Base-by-base conservation (phyloP, 306 rosid genomes). In the Chamaecrista fasciculata region DNA sequence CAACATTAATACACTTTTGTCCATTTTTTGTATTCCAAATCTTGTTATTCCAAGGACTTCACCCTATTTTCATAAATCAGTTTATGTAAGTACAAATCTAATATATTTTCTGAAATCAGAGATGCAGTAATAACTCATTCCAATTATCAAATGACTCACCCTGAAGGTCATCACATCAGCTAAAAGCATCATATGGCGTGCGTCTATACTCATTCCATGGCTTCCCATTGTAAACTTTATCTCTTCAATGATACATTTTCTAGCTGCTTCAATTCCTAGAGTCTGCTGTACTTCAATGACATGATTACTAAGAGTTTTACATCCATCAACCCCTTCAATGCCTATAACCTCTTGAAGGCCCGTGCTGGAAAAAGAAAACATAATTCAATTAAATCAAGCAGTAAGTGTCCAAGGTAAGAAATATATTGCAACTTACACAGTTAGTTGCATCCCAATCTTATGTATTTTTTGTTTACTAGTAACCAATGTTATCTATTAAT, bases 201-300 rank as follows among this genome's bases (percentile, higher is more conserved):
- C 73, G 62, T 93, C 98, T 73, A 93, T 90, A 82, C 84, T 86
- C 97, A 93, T 88, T 64, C 89, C 90, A 29, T 91, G 94, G 24
- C 81, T 79, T 78, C 76, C 83, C 97, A 93, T 93, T 0, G 90
- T 86, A 44, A 70, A 73, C 44, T 90, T 85, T 44, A 93, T 93
- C 86, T 90, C 96, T 4, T 85, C 85, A 63, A 88, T 91, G 72
- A 90, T 93, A 33, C 91, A 71, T 47, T 71, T 76, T 79, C 98
- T 93, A 31, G 98, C 94, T 66, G 96, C 98, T 85, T 93, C 98
- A 72, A 93, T 90, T 74, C 98, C 98, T 37, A 93, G 87, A 29
- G 80, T 76, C 48, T 79, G 78, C 60, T 79, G 74, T 72, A 90
- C 88, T 88, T 93, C 98, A 70, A 72, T 71, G 70, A 93, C 60